These are phyloP conservation scores for Cryptosporidium ryanae DNA, from an alignment of 169 alveolate species.

Conservation along the genomic window DNA sequence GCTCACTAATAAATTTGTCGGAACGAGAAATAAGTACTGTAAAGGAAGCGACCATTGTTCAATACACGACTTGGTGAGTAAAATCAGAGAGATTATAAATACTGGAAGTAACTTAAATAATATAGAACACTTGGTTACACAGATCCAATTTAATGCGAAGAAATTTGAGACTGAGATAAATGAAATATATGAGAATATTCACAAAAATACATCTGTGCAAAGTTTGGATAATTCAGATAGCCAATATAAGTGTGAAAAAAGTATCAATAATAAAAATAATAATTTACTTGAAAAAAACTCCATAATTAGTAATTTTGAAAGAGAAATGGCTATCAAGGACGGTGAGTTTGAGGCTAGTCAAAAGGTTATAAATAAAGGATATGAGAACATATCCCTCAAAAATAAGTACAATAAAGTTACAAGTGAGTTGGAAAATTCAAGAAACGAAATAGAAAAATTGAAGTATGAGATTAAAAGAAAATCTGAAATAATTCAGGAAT, in stretches of 20 bases:
- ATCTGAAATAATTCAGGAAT: constrained; percentile 46
- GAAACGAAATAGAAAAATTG: constrained; percentile 49
- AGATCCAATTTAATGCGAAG: constrained; percentile 9
- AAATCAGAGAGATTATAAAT: constrained; percentile 13
- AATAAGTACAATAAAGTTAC: constrained; percentile 4
- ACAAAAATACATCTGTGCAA: background rate
- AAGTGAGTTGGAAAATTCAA: constrained; percentile 36
- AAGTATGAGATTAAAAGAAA: constrained; percentile 30
- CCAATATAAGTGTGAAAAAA: background rate
- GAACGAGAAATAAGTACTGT: background rate
- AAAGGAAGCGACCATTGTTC: background rate
- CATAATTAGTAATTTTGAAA: background rate
- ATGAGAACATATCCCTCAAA: constrained; percentile 3
- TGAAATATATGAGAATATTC: constrained; percentile 17
- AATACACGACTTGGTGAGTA: constrained; percentile 19
- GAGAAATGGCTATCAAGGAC: background rate
- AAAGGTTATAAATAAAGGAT: background rate
- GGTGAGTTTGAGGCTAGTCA: background rate
- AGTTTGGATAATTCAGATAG: too few relatives aligned
- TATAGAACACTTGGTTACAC: constrained; percentile 16
- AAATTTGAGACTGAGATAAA: constrained; percentile 33
- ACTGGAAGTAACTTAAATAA: constrained; percentile 10
- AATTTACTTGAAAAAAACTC: background rate
- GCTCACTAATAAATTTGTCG: constrained; percentile 26
- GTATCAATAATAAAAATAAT: background rate